Evolutionary conservation across 768 basidiomycete species (phyloP).

Genomic region (Lyophyllum decastes): DNA sequence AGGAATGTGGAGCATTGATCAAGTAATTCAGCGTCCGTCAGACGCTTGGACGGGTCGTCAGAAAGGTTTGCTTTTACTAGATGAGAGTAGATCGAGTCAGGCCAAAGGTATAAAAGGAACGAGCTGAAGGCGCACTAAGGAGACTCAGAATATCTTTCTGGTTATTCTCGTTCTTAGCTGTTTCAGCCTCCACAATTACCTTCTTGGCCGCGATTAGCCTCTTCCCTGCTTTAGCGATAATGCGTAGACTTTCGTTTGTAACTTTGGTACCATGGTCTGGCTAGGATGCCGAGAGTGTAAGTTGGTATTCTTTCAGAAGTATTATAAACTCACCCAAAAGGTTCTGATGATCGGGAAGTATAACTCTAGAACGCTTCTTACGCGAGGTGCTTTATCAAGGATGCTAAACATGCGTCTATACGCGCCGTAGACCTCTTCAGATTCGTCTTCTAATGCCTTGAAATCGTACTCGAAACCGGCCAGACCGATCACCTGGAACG

Average conservation of each 20-base stretch:
- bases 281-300: slow-evolving; percentile 24
- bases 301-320: not conserved
- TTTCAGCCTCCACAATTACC: slow-evolving; percentile 33
- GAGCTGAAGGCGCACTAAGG: slow-evolving; percentile 38
- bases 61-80: slow-evolving; percentile 64
- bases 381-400: slow-evolving; percentile 44
- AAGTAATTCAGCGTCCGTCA: slow-evolving; percentile 64
- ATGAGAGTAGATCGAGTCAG: not conserved
- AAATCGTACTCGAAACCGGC: slow-evolving; percentile 58
- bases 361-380: slow-evolving; percentile 42
- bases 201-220: slow-evolving; percentile 46
- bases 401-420: slow-evolving; percentile 52
- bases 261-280: slow-evolving; percentile 40
- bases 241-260: slow-evolving; percentile 36
- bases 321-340: slow-evolving; percentile 38
- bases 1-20: slow-evolving; percentile 68
- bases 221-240: slow-evolving; percentile 42
- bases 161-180: slow-evolving; percentile 26
- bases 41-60: slow-evolving; percentile 39
- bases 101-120: not conserved
- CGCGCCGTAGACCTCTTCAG: slow-evolving; percentile 47
- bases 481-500: slow-evolving; percentile 66
- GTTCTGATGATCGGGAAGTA: slow-evolving; percentile 47
- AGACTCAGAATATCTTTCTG: slow-evolving; percentile 52
- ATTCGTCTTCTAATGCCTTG: slow-evolving; percentile 47